Conservation (phyloP, 139 green algal species). For the Chlorella sp. region DNA sequence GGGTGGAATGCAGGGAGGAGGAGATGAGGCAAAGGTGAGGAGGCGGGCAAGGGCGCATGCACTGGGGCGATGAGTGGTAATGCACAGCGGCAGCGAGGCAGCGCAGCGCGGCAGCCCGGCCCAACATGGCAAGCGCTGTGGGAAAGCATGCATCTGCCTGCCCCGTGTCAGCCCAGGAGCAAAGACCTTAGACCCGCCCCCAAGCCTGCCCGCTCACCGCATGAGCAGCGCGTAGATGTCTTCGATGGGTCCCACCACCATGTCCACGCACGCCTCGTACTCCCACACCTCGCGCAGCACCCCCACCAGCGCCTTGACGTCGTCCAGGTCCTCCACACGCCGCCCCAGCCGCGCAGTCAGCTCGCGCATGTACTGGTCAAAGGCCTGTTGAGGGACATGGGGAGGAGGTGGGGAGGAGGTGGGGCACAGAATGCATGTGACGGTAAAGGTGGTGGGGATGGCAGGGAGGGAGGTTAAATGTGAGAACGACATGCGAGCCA, state of each 20-base stretch:
- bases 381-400: conserved; percentile 37
- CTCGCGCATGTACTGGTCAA: conserved; percentile 89
- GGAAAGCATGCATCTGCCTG: too few species aligned
- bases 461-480: background rate
- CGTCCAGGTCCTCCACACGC: conserved; percentile 65
- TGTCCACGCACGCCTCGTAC: conserved; percentile 89
- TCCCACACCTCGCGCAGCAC: conserved; percentile 81
- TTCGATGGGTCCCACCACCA: conserved; percentile 89
- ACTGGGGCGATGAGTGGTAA: background rate
- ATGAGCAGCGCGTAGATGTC: conserved; percentile 93
- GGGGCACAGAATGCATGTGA: background rate
- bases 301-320: conserved; percentile 82
- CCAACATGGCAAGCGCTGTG: too few species aligned
- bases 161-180: background rate
- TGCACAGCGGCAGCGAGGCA: too few species aligned
- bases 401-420: background rate
- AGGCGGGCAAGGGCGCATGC: background rate
- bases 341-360: conserved; percentile 85
- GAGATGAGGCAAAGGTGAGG: too few species aligned
- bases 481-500: background rate
- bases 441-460: background rate
- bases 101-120: background rate
- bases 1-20: too few species aligned
- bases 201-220: conserved; percentile 6
- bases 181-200: background rate